Evolutionary conservation across 305 asterid genomes (phyloP).

Genomic region (Solanum aculeatissimum): DNA sequence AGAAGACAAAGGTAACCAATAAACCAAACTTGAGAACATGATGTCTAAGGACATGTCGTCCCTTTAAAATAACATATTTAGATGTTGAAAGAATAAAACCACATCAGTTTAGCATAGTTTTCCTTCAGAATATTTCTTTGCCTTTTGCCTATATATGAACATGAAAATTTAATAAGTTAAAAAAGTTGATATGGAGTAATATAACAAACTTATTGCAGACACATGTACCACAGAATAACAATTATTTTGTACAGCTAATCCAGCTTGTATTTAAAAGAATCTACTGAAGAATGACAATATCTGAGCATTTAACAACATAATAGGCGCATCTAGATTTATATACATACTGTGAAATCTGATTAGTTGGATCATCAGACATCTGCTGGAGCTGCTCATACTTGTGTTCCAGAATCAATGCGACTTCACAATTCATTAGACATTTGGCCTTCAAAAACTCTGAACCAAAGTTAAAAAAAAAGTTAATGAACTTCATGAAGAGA

Average conservation of each 20-base stretch:
- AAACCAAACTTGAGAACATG: neutral
- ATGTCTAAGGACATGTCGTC: neutral
- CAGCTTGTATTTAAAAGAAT: neutral
- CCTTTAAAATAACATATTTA: neutral
- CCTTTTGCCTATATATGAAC: neutral
- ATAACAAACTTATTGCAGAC: neutral
- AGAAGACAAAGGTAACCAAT: conserved; percentile 9
- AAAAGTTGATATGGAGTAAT: neutral
- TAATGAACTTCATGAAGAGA: neutral
- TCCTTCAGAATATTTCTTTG: neutral
- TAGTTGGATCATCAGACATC: conserved; percentile 82
- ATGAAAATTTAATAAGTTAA: neutral
- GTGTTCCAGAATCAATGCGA: conserved; percentile 79
- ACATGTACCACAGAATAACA: neutral
- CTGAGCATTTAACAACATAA: neutral
- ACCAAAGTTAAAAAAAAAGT: neutral
- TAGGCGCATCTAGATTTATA: neutral
- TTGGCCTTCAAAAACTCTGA: conserved; percentile 88
- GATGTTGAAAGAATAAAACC: neutral
- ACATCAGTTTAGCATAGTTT: neutral
- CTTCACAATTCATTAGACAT: conserved; percentile 93
- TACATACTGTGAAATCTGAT: conserved; percentile 84
- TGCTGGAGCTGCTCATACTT: conserved; percentile 89
- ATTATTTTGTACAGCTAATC: neutral
- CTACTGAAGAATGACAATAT: neutral